phyloP scores from a whole-genome alignment of 192 early-diverging fungal species.

The Linnemannia schmuckeri region DNA sequence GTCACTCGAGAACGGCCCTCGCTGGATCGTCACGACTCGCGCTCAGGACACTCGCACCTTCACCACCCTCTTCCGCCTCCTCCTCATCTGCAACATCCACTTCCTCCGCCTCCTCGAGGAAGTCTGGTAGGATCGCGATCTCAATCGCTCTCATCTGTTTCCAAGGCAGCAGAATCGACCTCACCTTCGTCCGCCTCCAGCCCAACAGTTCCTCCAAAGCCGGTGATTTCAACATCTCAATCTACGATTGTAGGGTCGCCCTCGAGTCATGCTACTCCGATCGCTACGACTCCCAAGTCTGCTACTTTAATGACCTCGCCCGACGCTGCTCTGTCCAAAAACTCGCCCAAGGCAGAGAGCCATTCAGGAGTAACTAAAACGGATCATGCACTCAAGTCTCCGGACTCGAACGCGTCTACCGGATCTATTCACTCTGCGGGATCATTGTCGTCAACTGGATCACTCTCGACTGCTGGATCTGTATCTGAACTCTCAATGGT shows the following conservation, averaged over 20 bases:
- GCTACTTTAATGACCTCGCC: background rate
- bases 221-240: conserved; percentile 13
- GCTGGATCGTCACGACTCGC: background rate
- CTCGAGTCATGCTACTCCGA: background rate
- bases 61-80: conserved; percentile 25
- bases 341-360: background rate
- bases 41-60: conserved; percentile 3
- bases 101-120: conserved; percentile 16
- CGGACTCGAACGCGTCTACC: background rate
- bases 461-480: background rate
- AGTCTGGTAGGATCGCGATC: conserved; percentile 8
- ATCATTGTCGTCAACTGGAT: conserved; percentile 23
- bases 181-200: background rate
- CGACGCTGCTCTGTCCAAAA: background rate
- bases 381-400: background rate
- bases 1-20: background rate
- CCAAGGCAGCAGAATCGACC: background rate
- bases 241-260: conserved; percentile 1
- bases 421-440: conserved; percentile 10
- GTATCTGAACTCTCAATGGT: background rate
- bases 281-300: conserved; percentile 1
- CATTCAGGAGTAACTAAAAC: background rate
- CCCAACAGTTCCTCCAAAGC: background rate
- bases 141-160: background rate
- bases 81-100: conserved; percentile 24